A percentile compares a stretch with the other conserved stretches of the same genome.
Evolutionary conservation across 1,139 yeast species (phyloP).

Genomic region (Protomyces inundatus): DNA sequence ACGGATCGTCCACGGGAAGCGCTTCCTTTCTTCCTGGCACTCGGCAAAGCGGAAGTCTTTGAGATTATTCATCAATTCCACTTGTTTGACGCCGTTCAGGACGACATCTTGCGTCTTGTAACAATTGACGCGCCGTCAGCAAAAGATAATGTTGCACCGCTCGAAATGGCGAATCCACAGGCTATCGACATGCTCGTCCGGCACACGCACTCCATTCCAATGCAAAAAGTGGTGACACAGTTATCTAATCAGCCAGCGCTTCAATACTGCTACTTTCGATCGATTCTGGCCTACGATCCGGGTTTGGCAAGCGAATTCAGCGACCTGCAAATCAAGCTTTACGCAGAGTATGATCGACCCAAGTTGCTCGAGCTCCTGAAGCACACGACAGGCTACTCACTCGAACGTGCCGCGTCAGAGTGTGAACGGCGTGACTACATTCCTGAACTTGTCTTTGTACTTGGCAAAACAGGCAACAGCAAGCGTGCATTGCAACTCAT

Average conservation of each 20-base stretch:
- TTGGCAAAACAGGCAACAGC: conserved; percentile 80
- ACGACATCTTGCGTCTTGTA: conserved; percentile 19
- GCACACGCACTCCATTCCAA: conserved; percentile 28
- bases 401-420: conserved; percentile 61
- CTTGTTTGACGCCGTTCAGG: conserved; percentile 25
- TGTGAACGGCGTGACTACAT: conserved; percentile 53
- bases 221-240: conserved; percentile 44
- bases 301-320: conserved; percentile 54
- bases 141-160: background rate
- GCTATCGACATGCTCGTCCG: conserved; percentile 24
- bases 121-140: conserved; percentile 4
- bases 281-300: conserved; percentile 52
- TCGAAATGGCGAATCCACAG: conserved; percentile 5
- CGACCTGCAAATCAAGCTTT: conserved; percentile 59
- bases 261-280: conserved; percentile 57
- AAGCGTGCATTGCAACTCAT: conserved; percentile 69
- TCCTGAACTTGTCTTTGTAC: conserved; percentile 71
- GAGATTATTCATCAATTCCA: conserved; percentile 26
- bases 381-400: conserved; percentile 53
- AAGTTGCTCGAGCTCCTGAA: conserved; percentile 55
- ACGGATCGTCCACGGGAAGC: conserved; percentile 26
- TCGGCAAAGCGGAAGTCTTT: conserved; percentile 24
- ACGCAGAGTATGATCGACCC: conserved; percentile 54
- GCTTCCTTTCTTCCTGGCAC: conserved; percentile 23
- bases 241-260: conserved; percentile 44